Evolutionary conservation across 2,329 filamentous ascomycete genomes (phyloP).

Genomic region (Fusarium illudens): DNA sequence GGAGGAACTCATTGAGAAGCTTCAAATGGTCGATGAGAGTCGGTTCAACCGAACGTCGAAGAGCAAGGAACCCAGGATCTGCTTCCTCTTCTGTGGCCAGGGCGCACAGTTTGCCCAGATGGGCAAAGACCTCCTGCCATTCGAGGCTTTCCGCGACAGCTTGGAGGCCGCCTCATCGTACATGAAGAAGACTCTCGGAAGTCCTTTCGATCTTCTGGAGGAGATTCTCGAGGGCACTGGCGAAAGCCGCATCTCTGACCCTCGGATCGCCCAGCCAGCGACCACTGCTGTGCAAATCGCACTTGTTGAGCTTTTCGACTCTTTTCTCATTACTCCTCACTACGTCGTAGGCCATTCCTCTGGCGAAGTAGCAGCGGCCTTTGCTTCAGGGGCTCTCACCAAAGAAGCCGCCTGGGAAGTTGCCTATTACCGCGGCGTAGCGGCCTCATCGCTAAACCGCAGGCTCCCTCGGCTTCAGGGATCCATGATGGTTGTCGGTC

Average conservation of each 20-base stretch:
- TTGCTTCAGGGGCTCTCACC: conserved; percentile 49
- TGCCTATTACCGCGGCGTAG: conserved; percentile 53
- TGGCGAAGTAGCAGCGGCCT: conserved; percentile 58
- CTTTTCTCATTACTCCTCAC: conserved; percentile 45
- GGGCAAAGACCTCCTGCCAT: conserved; percentile 52
- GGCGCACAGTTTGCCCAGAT: conserved; percentile 55
- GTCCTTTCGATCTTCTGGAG: conserved; percentile 47
- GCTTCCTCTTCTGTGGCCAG: conserved; percentile 56
- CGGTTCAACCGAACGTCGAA: conserved; percentile 37
- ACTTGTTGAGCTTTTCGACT: conserved; percentile 51
- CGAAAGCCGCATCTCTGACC: conserved; percentile 44
- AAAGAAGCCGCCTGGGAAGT: conserved; percentile 52
- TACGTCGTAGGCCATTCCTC: conserved; percentile 57
- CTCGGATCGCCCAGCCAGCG: conserved; percentile 52
- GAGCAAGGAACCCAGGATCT: conserved; percentile 44
- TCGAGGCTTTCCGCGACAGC: conserved; percentile 52
- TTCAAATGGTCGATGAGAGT: conserved; percentile 32
- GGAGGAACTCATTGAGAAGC: conserved; percentile 45
- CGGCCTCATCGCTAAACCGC: conserved; percentile 43
- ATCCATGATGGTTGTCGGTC: conserved; percentile 54
- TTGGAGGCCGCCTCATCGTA: conserved; percentile 48
- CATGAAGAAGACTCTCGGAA: conserved; percentile 43
- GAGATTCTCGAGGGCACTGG: conserved; percentile 46
- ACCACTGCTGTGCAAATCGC: conserved; percentile 55
- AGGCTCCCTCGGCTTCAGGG: conserved; percentile 45